Evolutionary conservation across 2,329 filamentous ascomycete genomes (phyloP).

Genomic region (Ramularia collo-cygni): DNA sequence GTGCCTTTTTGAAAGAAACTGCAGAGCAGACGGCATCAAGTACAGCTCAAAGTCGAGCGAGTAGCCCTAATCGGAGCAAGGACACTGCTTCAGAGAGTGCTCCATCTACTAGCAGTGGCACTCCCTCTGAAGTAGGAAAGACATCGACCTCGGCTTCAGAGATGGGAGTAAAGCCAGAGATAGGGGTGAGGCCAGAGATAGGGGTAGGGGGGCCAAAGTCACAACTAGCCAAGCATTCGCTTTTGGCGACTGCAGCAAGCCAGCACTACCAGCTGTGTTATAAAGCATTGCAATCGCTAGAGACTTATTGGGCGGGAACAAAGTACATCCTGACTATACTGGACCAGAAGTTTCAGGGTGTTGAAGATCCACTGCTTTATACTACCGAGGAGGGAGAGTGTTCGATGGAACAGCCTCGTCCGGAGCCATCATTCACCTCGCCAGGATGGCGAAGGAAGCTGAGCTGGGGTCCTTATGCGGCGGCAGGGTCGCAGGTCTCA

Average conservation of each 20-base stretch:
- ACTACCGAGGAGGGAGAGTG: constrained; percentile 71
- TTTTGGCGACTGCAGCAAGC: constrained; percentile 73
- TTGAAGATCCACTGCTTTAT: constrained; percentile 65
- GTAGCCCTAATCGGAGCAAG: constrained; percentile 36
- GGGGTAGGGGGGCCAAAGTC: constrained; percentile 26
- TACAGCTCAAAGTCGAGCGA: constrained; percentile 46
- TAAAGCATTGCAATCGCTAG: constrained; percentile 71
- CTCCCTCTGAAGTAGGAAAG: constrained; percentile 10
- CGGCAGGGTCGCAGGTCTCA: constrained; percentile 5
- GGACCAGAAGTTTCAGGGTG: constrained; percentile 81
- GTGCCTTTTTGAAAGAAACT: constrained; percentile 80
- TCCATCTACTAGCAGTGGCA: constrained; percentile 6
- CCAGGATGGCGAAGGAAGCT: constrained; percentile 46
- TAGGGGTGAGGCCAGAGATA: too few species aligned
- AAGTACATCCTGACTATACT: constrained; percentile 81
- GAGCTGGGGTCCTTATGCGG: constrained; percentile 35
- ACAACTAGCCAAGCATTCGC: constrained; percentile 57
- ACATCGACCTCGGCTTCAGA: constrained; percentile 8
- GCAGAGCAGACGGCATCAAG: constrained; percentile 60
- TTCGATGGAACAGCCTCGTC: constrained; percentile 48
- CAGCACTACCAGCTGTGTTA: constrained; percentile 86
- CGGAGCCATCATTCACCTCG: constrained; percentile 44
- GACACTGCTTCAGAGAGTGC: constrained; percentile 9
- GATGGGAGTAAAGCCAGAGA: too few species aligned
- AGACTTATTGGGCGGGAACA: constrained; percentile 78